Base-by-base conservation (phyloP, 2,329 filamentous ascomycete genomes). In the Helotiales sp. region DNA sequence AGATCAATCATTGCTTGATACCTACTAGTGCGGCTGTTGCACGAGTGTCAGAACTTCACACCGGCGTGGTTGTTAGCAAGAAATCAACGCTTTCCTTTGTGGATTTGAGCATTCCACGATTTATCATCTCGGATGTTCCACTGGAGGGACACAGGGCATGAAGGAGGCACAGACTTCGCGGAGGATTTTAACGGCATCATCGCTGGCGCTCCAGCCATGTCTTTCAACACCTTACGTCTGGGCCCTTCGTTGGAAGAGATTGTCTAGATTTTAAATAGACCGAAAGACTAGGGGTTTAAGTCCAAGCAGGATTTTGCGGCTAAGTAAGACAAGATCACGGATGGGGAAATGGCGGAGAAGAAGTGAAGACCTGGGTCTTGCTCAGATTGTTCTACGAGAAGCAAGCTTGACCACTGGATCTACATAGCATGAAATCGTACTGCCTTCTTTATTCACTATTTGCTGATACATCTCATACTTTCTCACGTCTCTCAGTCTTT, bases 161-260 rank as follows among this genome's bases (percentile, higher is more conserved):
- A 77, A 76, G 71, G 52, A 73, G 6, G 78, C 78, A 4, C 79
- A 81, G 63, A 67, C 74, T 11, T 76, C 62, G 79, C 79, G 5
- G 62, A 72, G 0, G 70, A 74, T 7, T 81, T 77, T 55, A 75
- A 82, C 67, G 79, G 80, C 22, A 80, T 82, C 40, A 55, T 79
- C 6, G 78, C 79, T 11, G 67, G 68, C 1, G 76, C 79, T 4
- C 79, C 80, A 7, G 79, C 79, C 1, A 75, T 81, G 20, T 6
- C 45, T 11, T 49, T 49, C 8, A 49, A 49, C 7, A 49, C 13
- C 45, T 49, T 13, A 49, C 45, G 3, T 49, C 45, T 3, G 22
- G 45, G 45, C 2, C 45, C 45, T 26, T 26, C 22, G 7, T 26
- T 49, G 45, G 45, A 49, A 26, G 45, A 49, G 15, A 49, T 49